Evolutionary conservation across 352 stramenopile genomes (phyloP), one percentile per base, ranked within the genome.

Genomic region (Phytophthora ohioensis): DNA sequence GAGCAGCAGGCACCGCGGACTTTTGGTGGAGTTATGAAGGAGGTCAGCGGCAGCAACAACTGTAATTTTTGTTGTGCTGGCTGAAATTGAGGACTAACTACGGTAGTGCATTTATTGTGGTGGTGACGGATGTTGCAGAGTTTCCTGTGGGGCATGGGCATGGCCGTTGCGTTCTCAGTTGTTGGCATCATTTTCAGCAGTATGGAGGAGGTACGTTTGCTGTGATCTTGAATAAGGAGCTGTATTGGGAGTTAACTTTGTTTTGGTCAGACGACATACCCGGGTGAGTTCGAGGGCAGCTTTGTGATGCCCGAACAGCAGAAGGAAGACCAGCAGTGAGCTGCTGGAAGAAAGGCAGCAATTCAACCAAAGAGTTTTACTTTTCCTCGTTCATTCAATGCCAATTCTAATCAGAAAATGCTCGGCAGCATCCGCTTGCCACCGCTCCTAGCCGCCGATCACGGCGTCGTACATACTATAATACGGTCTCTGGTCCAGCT

Each of bases 141-240:
- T 54, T 95, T 95, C 52, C 61, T 92, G 12, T 95, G 84, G 83
- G 87, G 85, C 4, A 75, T 92, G 56, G 87, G 87, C 43, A 93
- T 95, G 85, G 81, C 87, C 3, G 58, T 92, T 2, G 87, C 81
- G 31, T 95, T 95, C 63, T 84, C 84, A 6, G 66, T 93, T 13
- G 64, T 95, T 27, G 87, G 87, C 31, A 75, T 88, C 31, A 78
- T 93, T 64, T 85, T 91, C 63, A 82, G 82, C 56, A 72, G 69
- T 32, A 90, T 91, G 82, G 83, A 93, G 64, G 80, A 90, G 75
- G 85, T 90, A 51, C 39, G 64, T 38, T 38, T 34, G 27, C 12
- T 36, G 21, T 31, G 34, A 34, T 39, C 34, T 57, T 43, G 21
- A 27, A 27, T 27, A 27, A 27, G 21, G 21, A 27, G 21, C 41